A percentile compares a stretch with the other conserved stretches of the same genome.
Evolutionary conservation across 2,329 filamentous ascomycete species (phyloP).

Genomic region (Penicillium sp.): DNA sequence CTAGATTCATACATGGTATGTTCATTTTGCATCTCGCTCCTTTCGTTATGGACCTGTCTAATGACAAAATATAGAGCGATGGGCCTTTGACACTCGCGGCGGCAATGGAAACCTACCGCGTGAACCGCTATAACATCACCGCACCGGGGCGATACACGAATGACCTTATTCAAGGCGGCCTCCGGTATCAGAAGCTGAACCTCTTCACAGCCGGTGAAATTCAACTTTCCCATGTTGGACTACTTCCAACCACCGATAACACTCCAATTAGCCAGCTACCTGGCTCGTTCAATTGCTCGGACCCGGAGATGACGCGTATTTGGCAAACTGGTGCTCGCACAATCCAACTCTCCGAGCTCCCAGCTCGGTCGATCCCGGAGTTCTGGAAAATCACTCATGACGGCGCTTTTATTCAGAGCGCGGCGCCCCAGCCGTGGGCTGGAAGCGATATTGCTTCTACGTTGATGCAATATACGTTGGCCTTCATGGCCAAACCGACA

Average conservation of each 20-base stretch:
- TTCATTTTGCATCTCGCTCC: neutral
- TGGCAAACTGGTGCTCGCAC: conserved; percentile 17
- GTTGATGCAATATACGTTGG: conserved; percentile 9
- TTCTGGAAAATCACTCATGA: conserved; percentile 18
- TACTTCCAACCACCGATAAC: conserved; percentile 14
- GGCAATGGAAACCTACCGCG: conserved; percentile 41
- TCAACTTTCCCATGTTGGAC: conserved; percentile 29
- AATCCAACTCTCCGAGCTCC: conserved; percentile 15
- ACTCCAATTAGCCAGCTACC: conserved; percentile 1
- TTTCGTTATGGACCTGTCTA: neutral
- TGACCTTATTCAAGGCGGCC: conserved; percentile 40
- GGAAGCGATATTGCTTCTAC: neutral
- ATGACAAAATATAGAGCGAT: conserved; percentile 8
- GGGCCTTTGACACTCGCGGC: conserved; percentile 39
- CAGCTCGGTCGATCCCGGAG: conserved; percentile 8
- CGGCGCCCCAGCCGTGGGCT: conserved; percentile 12
- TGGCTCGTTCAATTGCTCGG: conserved; percentile 16
- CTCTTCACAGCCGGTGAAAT: conserved; percentile 34
- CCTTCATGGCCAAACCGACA: conserved; percentile 25
- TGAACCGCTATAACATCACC: conserved; percentile 39
- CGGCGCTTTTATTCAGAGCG: conserved; percentile 14
- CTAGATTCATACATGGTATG: conserved; percentile 14
- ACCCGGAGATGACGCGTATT: conserved; percentile 10
- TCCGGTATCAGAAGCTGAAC: conserved; percentile 43
- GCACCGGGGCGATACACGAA: conserved; percentile 23